These are phyloP conservation scores for Micromonas pusilla DNA, from an alignment of 139 green algal species.

Conservation along the genomic window DNA sequence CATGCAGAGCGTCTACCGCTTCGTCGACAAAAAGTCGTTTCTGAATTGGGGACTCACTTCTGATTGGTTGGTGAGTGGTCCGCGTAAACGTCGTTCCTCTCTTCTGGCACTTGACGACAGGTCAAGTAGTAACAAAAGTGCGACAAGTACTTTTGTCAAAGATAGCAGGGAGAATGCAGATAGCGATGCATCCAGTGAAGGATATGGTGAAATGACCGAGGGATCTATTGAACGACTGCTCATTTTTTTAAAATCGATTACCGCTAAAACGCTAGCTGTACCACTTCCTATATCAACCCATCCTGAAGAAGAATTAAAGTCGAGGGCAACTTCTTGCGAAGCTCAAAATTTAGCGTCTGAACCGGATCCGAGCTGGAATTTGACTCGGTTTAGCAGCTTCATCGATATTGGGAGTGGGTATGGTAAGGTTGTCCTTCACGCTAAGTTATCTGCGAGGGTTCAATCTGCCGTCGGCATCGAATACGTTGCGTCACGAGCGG, in stretches of 20 bases:
- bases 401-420: slow-evolving; percentile 21
- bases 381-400: not conserved
- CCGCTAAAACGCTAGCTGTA: not conserved
- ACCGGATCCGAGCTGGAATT: not conserved
- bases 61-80: not conserved
- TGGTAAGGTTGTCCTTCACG: slow-evolving; percentile 20
- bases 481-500: slow-evolving; percentile 9
- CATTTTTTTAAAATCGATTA: not conserved
- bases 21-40: slow-evolving; percentile 8
- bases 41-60: slow-evolving; percentile 13
- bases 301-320: not conserved
- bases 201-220: slow-evolving; percentile 24
- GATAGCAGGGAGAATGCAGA: not conserved
- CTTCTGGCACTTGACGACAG: not conserved
- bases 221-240: slow-evolving; percentile 17
- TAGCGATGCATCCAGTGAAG: not conserved
- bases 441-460: not conserved
- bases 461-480: slow-evolving; percentile 2
- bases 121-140: not conserved
- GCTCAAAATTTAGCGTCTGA: too few relatives aligned
- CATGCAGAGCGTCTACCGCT: slow-evolving; percentile 10
- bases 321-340: too few relatives aligned
- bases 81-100: not conserved
- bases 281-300: not conserved
- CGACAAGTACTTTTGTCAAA: not conserved